phyloP scores from a whole-genome alignment of 2,329 filamentous ascomycete species.

The Cladobotryum mycophilum region DNA sequence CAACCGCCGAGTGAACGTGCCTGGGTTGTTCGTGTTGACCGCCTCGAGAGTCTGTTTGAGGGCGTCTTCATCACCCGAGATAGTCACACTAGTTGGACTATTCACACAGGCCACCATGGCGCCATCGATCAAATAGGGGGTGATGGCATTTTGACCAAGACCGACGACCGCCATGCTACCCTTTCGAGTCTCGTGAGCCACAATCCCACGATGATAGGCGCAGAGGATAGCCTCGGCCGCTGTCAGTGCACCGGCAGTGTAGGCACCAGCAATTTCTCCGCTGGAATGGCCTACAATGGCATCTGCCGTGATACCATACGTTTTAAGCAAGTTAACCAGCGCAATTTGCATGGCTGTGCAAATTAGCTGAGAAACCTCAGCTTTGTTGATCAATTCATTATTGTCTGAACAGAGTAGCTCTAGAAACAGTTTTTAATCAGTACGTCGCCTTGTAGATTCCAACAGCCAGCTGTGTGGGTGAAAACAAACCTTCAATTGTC shows the following conservation, averaged over 20 bases:
- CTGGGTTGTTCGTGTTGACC: conserved; percentile 18
- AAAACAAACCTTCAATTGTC: conserved; percentile 14
- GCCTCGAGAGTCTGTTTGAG: no score
- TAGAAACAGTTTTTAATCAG: no score
- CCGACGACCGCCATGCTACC: no score
- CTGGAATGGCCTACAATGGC: conserved; percentile 36
- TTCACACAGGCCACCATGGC: no score
- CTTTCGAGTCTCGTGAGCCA: neutral
- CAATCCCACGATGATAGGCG: conserved; percentile 7
- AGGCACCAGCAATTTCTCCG: conserved; percentile 41
- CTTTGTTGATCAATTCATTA: conserved; percentile 10
- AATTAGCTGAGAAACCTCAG: conserved; percentile 30
- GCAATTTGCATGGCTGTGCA: conserved; percentile 39
- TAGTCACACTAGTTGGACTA: no score
- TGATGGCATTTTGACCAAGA: no score
- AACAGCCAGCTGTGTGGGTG: no score
- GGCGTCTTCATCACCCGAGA: no score
- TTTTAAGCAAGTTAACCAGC: conserved; percentile 32
- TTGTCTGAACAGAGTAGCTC: neutral
- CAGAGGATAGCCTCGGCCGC: conserved; percentile 28
- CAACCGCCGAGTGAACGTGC: no score
- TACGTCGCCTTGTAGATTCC: no score
- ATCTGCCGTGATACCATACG: conserved; percentile 24
- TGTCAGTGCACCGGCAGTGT: conserved; percentile 31
- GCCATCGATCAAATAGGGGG: no score